Evolutionary conservation across 768 basidiomycete species (phyloP).

Genomic region (Boletus sensibilis): DNA sequence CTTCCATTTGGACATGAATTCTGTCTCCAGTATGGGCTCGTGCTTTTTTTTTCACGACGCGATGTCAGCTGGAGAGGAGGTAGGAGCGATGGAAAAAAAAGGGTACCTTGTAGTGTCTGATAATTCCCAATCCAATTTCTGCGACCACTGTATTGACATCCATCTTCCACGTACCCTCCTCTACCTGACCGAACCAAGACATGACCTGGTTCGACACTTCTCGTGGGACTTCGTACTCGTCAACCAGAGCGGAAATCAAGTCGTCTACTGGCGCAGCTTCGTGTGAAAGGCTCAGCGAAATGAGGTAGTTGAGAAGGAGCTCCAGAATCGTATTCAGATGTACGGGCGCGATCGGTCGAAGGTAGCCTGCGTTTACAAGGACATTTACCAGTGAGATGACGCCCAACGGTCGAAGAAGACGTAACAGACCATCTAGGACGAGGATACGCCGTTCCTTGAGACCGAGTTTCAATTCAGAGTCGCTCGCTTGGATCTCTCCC

Average conservation of each 20-base stretch:
- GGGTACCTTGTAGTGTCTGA: constrained; percentile 59
- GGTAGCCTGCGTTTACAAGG: constrained; percentile 45
- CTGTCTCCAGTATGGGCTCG: constrained; percentile 52
- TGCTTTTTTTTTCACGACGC: constrained; percentile 40
- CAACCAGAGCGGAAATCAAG: constrained; percentile 58
- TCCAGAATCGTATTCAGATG: constrained; percentile 73
- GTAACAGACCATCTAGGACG: constrained; percentile 55
- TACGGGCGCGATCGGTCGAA: constrained; percentile 67
- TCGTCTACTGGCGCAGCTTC: constrained; percentile 54
- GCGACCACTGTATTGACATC: constrained; percentile 59
- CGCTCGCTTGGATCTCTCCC: constrained; percentile 76
- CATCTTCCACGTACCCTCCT: constrained; percentile 61
- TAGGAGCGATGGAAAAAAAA: neutral
- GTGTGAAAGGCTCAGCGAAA: constrained; percentile 57
- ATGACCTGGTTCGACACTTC: constrained; percentile 68
- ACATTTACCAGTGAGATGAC: neutral
- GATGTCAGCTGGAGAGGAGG: neutral
- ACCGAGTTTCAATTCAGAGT: constrained; percentile 64
- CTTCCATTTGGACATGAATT: constrained; percentile 70
- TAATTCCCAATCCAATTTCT: constrained; percentile 75
- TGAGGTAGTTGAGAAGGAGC: constrained; percentile 68
- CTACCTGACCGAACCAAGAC: constrained; percentile 74
- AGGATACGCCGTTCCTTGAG: constrained; percentile 72
- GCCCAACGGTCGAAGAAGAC: neutral
- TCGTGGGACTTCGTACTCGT: constrained; percentile 70